Conservation (phyloP, 371 early-diverging fungal species). For the Actinomortierella wolfii region DNA sequence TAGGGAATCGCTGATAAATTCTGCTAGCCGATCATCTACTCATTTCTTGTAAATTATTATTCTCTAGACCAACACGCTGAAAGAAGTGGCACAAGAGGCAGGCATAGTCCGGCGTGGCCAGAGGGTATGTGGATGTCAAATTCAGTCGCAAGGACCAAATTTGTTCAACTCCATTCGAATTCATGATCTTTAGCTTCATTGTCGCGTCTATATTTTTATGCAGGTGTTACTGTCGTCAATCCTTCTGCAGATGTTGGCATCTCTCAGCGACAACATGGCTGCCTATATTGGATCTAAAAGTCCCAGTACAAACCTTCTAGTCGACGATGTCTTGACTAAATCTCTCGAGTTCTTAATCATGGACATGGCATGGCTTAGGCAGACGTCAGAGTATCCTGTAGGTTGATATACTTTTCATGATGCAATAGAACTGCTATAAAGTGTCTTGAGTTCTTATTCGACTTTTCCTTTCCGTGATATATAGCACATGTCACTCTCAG, state of each 20-base stretch:
- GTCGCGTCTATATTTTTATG: background rate
- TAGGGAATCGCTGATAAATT: too few relatives aligned
- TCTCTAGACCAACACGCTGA: constrained; percentile 28
- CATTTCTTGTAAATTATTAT: too few relatives aligned
- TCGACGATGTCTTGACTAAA: constrained; percentile 2
- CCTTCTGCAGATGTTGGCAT: constrained; percentile 9
- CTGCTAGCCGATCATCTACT: too few relatives aligned
- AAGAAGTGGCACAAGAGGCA: constrained; percentile 23
- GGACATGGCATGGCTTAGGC: constrained; percentile 39
- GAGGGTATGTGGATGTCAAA: constrained; percentile 4
- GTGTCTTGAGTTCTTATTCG: too few relatives aligned
- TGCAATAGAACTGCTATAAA: too few relatives aligned
- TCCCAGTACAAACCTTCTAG: too few relatives aligned
- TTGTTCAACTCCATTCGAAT: too few relatives aligned
- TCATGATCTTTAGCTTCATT: background rate
- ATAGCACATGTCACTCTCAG: constrained; percentile 12
- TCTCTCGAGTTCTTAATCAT: constrained; percentile 18
- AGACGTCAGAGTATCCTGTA: constrained; percentile 22
- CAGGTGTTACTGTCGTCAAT: constrained; percentile 25
- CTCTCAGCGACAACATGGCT: too few relatives aligned
- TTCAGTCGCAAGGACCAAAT: background rate
- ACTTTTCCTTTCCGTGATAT: too few relatives aligned
- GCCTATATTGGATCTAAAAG: too few relatives aligned
- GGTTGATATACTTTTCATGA: background rate
- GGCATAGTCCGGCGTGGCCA: constrained; percentile 36